Evolutionary conservation across 83 land plant genomes (phyloP).

Genomic region (Picea abies): DNA sequence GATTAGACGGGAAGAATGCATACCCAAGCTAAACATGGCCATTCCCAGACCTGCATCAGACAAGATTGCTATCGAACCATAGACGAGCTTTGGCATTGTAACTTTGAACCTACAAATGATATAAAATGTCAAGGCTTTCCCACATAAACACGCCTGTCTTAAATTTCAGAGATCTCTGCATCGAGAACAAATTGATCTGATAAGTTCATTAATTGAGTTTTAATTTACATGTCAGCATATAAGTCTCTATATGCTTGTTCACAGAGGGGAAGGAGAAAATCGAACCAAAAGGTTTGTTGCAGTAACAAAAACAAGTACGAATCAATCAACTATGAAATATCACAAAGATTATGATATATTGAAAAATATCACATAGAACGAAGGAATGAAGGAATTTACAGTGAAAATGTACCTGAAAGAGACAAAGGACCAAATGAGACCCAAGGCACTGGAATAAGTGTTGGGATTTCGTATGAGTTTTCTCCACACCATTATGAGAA

Average conservation of each 20-base stretch:
- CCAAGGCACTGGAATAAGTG: slow-evolving; percentile 59
- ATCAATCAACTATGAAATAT: not conserved
- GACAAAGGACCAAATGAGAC: slow-evolving; percentile 56
- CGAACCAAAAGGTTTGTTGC: too few species aligned
- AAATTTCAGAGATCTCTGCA: not conserved
- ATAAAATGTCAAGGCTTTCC: not conserved
- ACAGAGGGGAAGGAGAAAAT: too few species aligned
- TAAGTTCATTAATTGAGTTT: too few species aligned
- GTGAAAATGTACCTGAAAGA: slow-evolving; percentile 42
- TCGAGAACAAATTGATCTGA: too few species aligned
- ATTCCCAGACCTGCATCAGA: slow-evolving; percentile 74
- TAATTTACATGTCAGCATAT: too few species aligned
- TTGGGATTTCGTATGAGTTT: slow-evolving; percentile 74
- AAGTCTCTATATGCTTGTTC: too few species aligned
- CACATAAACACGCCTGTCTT: not conserved
- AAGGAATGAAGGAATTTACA: not conserved
- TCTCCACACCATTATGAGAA: slow-evolving; percentile 75
- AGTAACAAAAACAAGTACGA: too few species aligned
- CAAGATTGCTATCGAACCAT: slow-evolving; percentile 50
- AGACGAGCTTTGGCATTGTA: slow-evolving; percentile 55
- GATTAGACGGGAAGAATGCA: not conserved
- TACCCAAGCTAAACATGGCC: slow-evolving; percentile 85
- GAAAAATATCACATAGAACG: not conserved
- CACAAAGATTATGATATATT: not conserved
- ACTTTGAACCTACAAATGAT: slow-evolving; percentile 41